Evolutionary conservation across 2,329 filamentous ascomycete species (phyloP).

Genomic region (Periconia digitata): DNA sequence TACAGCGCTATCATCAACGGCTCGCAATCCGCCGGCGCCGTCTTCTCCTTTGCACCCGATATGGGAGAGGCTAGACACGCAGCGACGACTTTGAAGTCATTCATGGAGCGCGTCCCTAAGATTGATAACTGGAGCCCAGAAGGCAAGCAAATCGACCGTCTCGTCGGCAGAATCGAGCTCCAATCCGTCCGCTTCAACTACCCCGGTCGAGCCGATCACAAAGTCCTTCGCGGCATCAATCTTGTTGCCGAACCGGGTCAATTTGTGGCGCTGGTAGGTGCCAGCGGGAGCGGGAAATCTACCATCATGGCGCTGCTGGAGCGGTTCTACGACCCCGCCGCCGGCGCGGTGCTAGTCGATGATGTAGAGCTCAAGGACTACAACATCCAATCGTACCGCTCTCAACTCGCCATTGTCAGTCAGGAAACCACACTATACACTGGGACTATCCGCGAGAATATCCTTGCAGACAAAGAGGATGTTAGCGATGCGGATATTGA

Average conservation of each 20-base stretch:
- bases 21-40: slow-evolving; percentile 85
- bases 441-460: slow-evolving; percentile 85
- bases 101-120: slow-evolving; percentile 79
- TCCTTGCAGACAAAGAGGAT: slow-evolving; percentile 65
- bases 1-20: slow-evolving; percentile 89
- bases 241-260: slow-evolving; percentile 73
- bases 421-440: slow-evolving; percentile 96
- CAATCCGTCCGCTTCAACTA: slow-evolving; percentile 93
- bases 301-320: slow-evolving; percentile 91
- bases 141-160: slow-evolving; percentile 55
- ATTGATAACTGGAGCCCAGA: slow-evolving; percentile 58
- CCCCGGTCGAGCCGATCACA: slow-evolving; percentile 85
- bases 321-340: slow-evolving; percentile 88
- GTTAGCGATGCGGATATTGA: slow-evolving; percentile 73
- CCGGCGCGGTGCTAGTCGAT: slow-evolving; percentile 79
- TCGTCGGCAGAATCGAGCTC: slow-evolving; percentile 76
- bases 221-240: slow-evolving; percentile 85
- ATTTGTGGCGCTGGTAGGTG: slow-evolving; percentile 88
- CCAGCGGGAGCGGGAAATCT: slow-evolving; percentile 90
- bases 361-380: slow-evolving; percentile 77
- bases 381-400: slow-evolving; percentile 81
- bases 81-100: slow-evolving; percentile 73
- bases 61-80: slow-evolving; percentile 95
- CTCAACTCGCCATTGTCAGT: slow-evolving; percentile 84
- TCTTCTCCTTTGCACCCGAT: slow-evolving; percentile 93